These are phyloP conservation scores for Tulasnella sp. DNA, from an alignment of 768 basidiomycete species.

Conservation along the genomic window DNA sequence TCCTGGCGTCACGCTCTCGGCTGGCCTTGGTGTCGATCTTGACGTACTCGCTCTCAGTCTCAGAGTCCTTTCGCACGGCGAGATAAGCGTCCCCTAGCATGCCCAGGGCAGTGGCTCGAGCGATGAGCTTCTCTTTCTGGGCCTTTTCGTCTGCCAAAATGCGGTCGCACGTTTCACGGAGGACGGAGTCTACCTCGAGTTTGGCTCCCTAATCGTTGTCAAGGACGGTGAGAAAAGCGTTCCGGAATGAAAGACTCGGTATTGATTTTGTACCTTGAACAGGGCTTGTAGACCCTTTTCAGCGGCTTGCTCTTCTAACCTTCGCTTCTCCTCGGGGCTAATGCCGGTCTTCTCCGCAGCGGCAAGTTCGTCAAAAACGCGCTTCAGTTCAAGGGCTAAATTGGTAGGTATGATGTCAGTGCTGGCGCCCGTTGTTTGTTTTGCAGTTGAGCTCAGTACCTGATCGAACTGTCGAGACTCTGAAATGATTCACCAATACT, in stretches of 20 bases:
- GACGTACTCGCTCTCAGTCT: slow-evolving; percentile 69
- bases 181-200: slow-evolving; percentile 80
- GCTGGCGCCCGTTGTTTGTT: not conserved
- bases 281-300: slow-evolving; percentile 86
- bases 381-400: slow-evolving; percentile 73
- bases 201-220: slow-evolving; percentile 59
- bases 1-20: slow-evolving; percentile 23
- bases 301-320: slow-evolving; percentile 84
- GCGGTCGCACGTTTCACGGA: slow-evolving; percentile 82
- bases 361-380: slow-evolving; percentile 85
- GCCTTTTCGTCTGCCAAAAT: slow-evolving; percentile 39
- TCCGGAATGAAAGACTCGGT: slow-evolving; percentile 11
- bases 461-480: slow-evolving; percentile 75
- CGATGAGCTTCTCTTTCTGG: slow-evolving; percentile 45
- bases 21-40: slow-evolving; percentile 53
- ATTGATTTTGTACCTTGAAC: slow-evolving; percentile 55
- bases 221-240: not conserved
- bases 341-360: slow-evolving; percentile 83
- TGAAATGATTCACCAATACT: slow-evolving; percentile 27
- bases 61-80: slow-evolving; percentile 55
- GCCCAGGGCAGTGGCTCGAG: slow-evolving; percentile 75
- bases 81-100: slow-evolving; percentile 76
- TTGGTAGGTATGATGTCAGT: slow-evolving; percentile 5
- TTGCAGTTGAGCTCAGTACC: not conserved
- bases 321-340: slow-evolving; percentile 66